phyloP scores from a whole-genome alignment of 2,329 filamentous ascomycete genomes.

The Aspergillus eucalypticola region DNA sequence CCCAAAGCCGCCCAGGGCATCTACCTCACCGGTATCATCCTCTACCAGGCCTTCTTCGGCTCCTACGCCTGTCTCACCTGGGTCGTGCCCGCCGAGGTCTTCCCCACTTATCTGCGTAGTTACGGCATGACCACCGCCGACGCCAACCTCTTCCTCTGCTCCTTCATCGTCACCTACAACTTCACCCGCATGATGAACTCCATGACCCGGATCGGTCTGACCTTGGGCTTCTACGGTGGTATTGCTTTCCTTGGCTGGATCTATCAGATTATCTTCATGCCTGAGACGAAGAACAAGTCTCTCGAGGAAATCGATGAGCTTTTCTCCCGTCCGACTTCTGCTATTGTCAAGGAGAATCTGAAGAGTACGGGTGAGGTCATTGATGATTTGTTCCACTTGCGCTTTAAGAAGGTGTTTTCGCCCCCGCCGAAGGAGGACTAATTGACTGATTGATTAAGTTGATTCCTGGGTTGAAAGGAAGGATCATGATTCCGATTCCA shows the following conservation, averaged over 20 bases:
- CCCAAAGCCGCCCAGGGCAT: slow-evolving; percentile 56
- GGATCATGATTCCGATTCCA: background rate
- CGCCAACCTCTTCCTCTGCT: slow-evolving; percentile 67
- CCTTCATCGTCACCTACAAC: slow-evolving; percentile 75
- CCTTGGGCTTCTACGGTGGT: slow-evolving; percentile 72
- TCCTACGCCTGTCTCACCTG: slow-evolving; percentile 66
- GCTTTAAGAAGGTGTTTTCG: slow-evolving; percentile 51
- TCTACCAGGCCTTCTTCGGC: slow-evolving; percentile 70
- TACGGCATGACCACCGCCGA: slow-evolving; percentile 74
- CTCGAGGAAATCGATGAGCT: slow-evolving; percentile 72
- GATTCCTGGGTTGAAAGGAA: background rate
- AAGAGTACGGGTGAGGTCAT: slow-evolving; percentile 48
- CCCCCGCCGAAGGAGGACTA: slow-evolving; percentile 25
- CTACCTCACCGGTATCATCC: slow-evolving; percentile 60
- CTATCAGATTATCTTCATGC: slow-evolving; percentile 75
- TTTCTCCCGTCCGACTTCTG: slow-evolving; percentile 63
- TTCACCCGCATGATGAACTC: slow-evolving; percentile 68
- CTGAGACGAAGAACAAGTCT: slow-evolving; percentile 69
- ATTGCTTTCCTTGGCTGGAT: slow-evolving; percentile 70
- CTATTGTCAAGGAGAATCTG: slow-evolving; percentile 62
- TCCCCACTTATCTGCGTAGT: slow-evolving; percentile 69
- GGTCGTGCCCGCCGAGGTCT: slow-evolving; percentile 69
- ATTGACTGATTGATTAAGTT: background rate
- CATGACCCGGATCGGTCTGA: slow-evolving; percentile 66
- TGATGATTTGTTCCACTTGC: slow-evolving; percentile 45